phyloP scores from a whole-genome alignment of 495 filamentous ascomycete species.

The Filosporella fistucella region DNA sequence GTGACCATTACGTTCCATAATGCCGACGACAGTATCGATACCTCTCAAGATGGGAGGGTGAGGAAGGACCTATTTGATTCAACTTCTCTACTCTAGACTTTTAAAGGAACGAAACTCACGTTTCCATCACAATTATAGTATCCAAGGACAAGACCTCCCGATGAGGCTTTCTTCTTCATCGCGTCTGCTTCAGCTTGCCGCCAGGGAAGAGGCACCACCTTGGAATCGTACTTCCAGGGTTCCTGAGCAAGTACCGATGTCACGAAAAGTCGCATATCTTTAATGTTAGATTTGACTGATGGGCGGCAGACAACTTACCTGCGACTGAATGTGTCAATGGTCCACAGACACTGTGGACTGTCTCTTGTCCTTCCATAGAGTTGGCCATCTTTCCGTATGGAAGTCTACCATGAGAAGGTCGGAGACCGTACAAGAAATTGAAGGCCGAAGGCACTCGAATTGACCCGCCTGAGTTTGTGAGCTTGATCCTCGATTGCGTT shows the following conservation, averaged over 20 bases:
- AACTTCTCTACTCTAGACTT: too few relatives aligned
- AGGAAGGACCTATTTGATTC: constrained; percentile 58
- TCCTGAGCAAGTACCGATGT: constrained; percentile 49
- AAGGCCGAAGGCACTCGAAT: constrained; percentile 59
- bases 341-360: constrained; percentile 34
- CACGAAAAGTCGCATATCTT: constrained; percentile 61
- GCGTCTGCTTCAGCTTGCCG: constrained; percentile 26
- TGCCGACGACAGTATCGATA: constrained; percentile 30
- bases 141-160: constrained; percentile 38
- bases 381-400: constrained; percentile 47
- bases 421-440: constrained; percentile 52
- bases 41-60: constrained; percentile 58
- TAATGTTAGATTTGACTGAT: constrained; percentile 32
- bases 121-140: constrained; percentile 64
- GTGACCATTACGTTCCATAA: constrained; percentile 34
- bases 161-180: constrained; percentile 26
- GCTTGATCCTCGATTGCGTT: background rate
- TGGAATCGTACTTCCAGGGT: constrained; percentile 60
- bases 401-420: constrained; percentile 53
- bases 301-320: constrained; percentile 36
- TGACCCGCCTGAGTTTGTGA: constrained; percentile 51
- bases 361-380: constrained; percentile 53
- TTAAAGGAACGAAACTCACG: too few relatives aligned
- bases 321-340: constrained; percentile 27
- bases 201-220: constrained; percentile 57